Base-by-base conservation (phyloP, 345 rosid genomes). In the Gossypium raimondii region DNA sequence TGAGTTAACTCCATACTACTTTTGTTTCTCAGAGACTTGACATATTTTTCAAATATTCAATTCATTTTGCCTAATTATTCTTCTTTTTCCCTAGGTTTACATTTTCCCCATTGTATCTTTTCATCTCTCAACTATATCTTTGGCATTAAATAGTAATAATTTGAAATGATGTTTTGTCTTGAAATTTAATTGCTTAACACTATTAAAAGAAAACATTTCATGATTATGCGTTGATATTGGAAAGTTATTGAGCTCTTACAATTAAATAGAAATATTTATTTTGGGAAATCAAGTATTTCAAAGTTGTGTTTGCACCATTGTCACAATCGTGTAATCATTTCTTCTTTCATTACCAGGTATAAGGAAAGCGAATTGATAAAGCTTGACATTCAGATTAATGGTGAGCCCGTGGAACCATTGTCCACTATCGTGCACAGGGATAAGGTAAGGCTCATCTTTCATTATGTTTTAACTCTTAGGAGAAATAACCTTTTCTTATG, bases 401-500 rank as follows among this genome's bases (percentile, higher is more conserved):
- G 94, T 47, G 98, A 95, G 17, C 74, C 74, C 27, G 99, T 95
- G 72, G 97, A 93, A 74, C 98, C 99, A 51, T 84, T 93, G 77
- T 87, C 99, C 71, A 90, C 99, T 60, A 92, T 93, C 67, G 98
- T 95, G 77, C 99, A 95, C 73, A 88, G 82, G 77, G 99, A 95
- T 80, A 95, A 95, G 94, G 99, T 91, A 11, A 65, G 65, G 27
- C 64, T 61, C 63, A 27, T 64, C 43, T 41, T 60, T 72, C 10
- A 1, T 43, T 57, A 57, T 57, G 27, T 57, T 53, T 53, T 53
- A 53, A 53, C 58, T 7, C 58, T 53, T 53, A 53, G 58, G 58
- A 53, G 22, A 17, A 53, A 53, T 13, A 17, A 14, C 9, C 20
- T 5, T 17, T 52, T 53, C 22, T 53, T n/a, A 53, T 53, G 22